A percentile compares a stretch with the other conserved stretches of the same genome.
These are phyloP conservation scores for Omphalotus guepiniiformis DNA, from an alignment of 768 basidiomycete species.

Conservation along the genomic window DNA sequence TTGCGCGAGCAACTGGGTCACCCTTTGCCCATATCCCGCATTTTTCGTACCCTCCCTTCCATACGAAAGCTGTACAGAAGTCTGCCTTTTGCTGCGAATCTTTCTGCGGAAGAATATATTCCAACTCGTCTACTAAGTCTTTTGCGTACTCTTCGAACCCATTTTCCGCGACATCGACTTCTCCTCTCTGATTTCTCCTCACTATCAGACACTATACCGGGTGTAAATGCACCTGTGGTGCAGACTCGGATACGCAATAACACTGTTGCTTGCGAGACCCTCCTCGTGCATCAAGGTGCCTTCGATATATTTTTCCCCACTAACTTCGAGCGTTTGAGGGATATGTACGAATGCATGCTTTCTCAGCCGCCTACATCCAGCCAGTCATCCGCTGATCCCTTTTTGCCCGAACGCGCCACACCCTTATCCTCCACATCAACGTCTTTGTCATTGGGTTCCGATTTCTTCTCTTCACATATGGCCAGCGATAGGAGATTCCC, in stretches of 20 bases:
- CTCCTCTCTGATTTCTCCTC: slow-evolving; percentile 90
- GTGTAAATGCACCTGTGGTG: slow-evolving; percentile 82
- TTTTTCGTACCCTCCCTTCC: slow-evolving; percentile 48
- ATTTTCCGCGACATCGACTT: slow-evolving; percentile 92
- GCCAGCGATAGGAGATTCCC: slow-evolving; percentile 56
- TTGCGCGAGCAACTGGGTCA: slow-evolving; percentile 59
- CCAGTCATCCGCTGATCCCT: slow-evolving; percentile 21
- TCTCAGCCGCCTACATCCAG: slow-evolving; percentile 42
- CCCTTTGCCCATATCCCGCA: slow-evolving; percentile 50
- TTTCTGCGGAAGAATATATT: slow-evolving; percentile 84
- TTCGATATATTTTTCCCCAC: slow-evolving; percentile 99
- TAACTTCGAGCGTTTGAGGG: slow-evolving; percentile 74
- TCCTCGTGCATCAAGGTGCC: slow-evolving; percentile 91
- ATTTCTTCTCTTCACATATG: slow-evolving; percentile 70
- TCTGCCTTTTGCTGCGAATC: slow-evolving; percentile 88
- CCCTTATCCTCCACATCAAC: slow-evolving; percentile 50
- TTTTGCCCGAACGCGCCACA: slow-evolving; percentile 37
- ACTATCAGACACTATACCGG: slow-evolving; percentile 81
- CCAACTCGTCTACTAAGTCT: slow-evolving; percentile 89
- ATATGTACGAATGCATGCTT: slow-evolving; percentile 87
- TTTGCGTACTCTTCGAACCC: slow-evolving; percentile 70
- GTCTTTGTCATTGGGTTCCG: slow-evolving; percentile 47
- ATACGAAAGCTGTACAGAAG: slow-evolving; percentile 62
- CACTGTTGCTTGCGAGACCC: slow-evolving; percentile 85
- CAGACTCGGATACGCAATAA: slow-evolving; percentile 85